Conservation (phyloP, 805 yeast genomes). For the Yarrowia divulgata region DNA sequence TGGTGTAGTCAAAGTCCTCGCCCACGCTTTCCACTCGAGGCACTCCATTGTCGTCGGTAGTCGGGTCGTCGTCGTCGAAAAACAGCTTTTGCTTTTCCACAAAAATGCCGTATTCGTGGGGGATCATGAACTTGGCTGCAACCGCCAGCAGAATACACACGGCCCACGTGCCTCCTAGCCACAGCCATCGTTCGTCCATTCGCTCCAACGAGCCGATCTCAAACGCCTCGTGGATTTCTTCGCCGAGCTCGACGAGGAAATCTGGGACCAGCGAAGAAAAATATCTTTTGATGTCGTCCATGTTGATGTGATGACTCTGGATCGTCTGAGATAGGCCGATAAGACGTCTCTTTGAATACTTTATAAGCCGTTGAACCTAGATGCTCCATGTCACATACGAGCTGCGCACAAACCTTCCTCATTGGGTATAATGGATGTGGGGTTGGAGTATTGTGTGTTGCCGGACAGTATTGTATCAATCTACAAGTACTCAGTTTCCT, state of each 20-base stretch:
- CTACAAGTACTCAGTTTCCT: no score
- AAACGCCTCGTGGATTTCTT: not conserved
- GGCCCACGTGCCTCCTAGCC: slow-evolving; percentile 31
- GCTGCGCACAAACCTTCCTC: slow-evolving; percentile 31
- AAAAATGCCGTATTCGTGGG: not conserved
- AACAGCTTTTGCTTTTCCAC: not conserved
- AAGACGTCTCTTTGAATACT: not conserved
- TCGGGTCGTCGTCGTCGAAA: not conserved
- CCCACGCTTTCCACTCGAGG: slow-evolving; percentile 13
- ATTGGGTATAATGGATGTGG: slow-evolving; percentile 5
- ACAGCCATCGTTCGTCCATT: slow-evolving; percentile 27
- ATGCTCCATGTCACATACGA: no score
- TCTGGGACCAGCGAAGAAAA: not conserved
- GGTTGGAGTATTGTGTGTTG: not conserved
- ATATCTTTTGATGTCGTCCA: not conserved
- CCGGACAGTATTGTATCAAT: no score
- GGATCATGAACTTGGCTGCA: not conserved
- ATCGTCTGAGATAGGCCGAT: slow-evolving; percentile 30
- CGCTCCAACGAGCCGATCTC: slow-evolving; percentile 10
- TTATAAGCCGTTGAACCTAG: no score
- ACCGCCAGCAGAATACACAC: slow-evolving; percentile 17
- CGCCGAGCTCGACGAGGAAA: not conserved
- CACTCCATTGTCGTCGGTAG: not conserved
- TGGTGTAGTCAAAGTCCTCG: slow-evolving; percentile 24
- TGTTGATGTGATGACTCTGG: slow-evolving; percentile 1